Conservation (phyloP, 2,329 filamentous ascomycete genomes). For the Pseudogymnoascus sp. region DNA sequence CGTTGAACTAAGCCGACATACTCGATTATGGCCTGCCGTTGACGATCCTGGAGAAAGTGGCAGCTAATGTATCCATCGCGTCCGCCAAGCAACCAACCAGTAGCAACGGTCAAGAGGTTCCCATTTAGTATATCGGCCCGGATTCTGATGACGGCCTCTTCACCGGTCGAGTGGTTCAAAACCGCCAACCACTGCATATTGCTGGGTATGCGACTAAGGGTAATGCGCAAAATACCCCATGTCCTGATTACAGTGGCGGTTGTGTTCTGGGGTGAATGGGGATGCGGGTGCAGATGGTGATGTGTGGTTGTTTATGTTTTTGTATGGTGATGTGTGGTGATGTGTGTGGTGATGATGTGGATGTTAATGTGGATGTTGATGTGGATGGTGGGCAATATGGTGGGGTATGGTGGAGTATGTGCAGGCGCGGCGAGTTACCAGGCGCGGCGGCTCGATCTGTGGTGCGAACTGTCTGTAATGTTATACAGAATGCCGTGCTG, state of each 20-base stretch:
- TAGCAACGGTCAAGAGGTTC: too few relatives aligned
- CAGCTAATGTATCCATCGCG: too few relatives aligned
- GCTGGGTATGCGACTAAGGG: background rate
- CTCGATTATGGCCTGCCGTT: too few relatives aligned
- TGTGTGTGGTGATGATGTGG: background rate
- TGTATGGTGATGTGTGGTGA: background rate
- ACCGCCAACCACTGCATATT: background rate
- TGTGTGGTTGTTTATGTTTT: background rate
- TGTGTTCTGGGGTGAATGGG: background rate
- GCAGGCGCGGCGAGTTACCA: too few relatives aligned
- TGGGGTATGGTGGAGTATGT: background rate
- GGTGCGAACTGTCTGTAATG: background rate
- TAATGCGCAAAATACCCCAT: background rate
- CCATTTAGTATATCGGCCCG: too few relatives aligned
- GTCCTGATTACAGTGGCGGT: background rate
- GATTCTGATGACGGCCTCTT: background rate
- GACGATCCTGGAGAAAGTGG: too few relatives aligned
- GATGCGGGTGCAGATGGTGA: background rate
- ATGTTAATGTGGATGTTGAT: background rate
- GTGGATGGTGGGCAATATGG: background rate
- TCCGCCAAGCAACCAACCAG: too few relatives aligned
- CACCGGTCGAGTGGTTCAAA: background rate
- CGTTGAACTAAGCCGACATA: too few relatives aligned
- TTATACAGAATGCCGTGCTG: background rate
- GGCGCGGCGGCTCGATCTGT: slow-evolving; percentile 1